Evolutionary conservation across 2,329 filamentous ascomycete species (phyloP), one percentile per base, ranked within the genome.

Genomic region (Pyricularia pennisetigena): DNA sequence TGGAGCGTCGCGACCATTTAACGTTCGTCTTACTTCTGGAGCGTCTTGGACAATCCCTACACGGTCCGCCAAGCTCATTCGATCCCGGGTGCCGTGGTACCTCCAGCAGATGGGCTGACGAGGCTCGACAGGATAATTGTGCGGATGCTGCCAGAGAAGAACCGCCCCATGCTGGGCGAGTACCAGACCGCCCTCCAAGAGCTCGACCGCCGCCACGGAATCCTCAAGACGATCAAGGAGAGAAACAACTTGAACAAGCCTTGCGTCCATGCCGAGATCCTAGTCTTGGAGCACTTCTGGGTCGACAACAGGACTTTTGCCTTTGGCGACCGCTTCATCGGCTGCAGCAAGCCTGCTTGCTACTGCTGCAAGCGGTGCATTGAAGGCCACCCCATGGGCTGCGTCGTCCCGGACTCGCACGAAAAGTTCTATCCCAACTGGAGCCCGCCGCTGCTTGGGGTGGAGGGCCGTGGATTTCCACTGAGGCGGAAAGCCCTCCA

Each of bases 341-440:
- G 79, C 3, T 83, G 79, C 69, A 86, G 82, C 72, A 86, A 86
- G 72, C 78, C 79, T 0, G 79, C 84, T 3, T 86, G 83, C 68
- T 80, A 82, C 69, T 82, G 80, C 66, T 86, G 82, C 71, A 75
- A 75, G 57, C 73, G 81, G 2, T 84, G 83, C 69, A 79, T 84
- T 29, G 72, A 70, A 9, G 66, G 79, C 14, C 81, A 84, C 65
- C 79, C 79, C 0, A 74, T 73, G 2, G 70, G 8, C 2, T 75
- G 71, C 66, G 74, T 74, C 0, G 72, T 75, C 26, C 78, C 78
- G 0, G 73, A 74, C 16, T 77, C 76, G 0, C 81, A 82, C 65
- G 72, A 78, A 28, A 82, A 80, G 61, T 70, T 78, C 0, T 82
- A 78, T 41, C 65, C 75, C 4, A 80, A 78, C 61, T 83, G 82